Evolutionary conservation across 1,284 basidiomycete species (phyloP).

Genomic region (Ceratobasidium theobromae): DNA sequence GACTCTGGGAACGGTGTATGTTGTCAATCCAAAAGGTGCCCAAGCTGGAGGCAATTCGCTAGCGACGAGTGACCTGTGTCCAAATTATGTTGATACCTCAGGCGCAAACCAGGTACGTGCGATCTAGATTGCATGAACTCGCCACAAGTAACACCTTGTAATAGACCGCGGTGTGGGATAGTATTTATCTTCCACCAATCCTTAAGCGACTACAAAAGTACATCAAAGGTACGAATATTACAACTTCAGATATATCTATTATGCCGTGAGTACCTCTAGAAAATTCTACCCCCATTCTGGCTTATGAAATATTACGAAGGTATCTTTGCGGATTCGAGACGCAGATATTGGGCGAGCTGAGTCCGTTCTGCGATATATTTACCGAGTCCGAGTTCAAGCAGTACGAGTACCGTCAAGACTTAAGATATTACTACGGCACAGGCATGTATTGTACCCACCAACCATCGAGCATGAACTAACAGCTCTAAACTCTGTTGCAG

Average conservation of each 20-base stretch:
- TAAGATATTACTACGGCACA: slow-evolving; percentile 21
- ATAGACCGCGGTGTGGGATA: slow-evolving; percentile 21
- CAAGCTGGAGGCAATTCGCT: slow-evolving; percentile 23
- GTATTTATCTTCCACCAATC: slow-evolving; percentile 7
- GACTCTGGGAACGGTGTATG: neutral
- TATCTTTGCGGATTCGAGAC: slow-evolving; percentile 23
- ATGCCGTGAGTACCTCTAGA: neutral
- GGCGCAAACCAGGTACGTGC: slow-evolving; percentile 12
- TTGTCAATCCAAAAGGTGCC: neutral
- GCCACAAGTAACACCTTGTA: no score
- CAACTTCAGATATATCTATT: slow-evolving; percentile 20
- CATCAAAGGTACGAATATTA: slow-evolving; percentile 16
- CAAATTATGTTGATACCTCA: slow-evolving; percentile 16
- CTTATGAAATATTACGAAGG: neutral
- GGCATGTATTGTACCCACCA: neutral
- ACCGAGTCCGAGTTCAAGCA: slow-evolving; percentile 18
- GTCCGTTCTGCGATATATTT: slow-evolving; percentile 24
- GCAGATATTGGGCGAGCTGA: slow-evolving; percentile 8
- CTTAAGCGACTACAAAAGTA: slow-evolving; percentile 15
- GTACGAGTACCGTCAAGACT: slow-evolving; percentile 24
- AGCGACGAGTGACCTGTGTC: slow-evolving; percentile 14
- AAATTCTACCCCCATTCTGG: neutral
- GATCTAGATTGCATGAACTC: no score
- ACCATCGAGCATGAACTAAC: neutral
- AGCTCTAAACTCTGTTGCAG: neutral